A percentile compares a stretch with the other conserved stretches of the same genome.
Evolutionary conservation across 345 rosid species (phyloP).

Genomic region (Viola odorata): DNA sequence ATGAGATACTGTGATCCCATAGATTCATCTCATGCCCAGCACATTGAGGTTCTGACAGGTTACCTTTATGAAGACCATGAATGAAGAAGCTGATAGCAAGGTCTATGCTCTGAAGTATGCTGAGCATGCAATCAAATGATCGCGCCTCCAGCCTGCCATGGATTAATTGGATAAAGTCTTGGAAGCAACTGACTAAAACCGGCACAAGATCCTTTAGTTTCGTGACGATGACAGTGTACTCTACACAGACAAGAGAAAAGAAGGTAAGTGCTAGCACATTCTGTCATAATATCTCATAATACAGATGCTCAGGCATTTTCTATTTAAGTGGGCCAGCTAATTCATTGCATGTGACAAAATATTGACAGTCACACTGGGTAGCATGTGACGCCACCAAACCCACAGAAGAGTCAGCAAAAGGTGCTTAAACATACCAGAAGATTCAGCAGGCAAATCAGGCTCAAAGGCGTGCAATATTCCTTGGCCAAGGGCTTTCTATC

Average conservation of each 20-base stretch:
- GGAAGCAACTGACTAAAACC: conserved; percentile 58
- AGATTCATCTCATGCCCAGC: conserved; percentile 26
- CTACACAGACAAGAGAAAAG: conserved; percentile 30
- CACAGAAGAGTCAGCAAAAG: neutral
- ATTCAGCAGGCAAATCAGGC: conserved; percentile 40
- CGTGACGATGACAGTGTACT: conserved; percentile 33
- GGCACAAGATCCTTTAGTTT: conserved; percentile 66
- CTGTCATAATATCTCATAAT: neutral
- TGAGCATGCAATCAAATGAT: conserved; percentile 57
- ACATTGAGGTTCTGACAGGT: conserved; percentile 18
- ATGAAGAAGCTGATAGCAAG: conserved; percentile 42
- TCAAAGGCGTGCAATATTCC: conserved; percentile 52
- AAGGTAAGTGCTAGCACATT: neutral
- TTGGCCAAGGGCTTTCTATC: conserved; percentile 31
- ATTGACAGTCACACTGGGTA: neutral
- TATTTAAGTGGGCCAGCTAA: no score
- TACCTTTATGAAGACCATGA: conserved; percentile 24
- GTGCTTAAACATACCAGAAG: conserved; percentile 45
- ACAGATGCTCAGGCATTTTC: no score
- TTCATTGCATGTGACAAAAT: no score
- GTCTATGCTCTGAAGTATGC: conserved; percentile 56
- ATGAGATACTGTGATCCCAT: conserved; percentile 42
- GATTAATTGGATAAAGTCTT: conserved; percentile 54
- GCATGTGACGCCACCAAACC: conserved; percentile 1
- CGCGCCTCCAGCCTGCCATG: conserved; percentile 43